phyloP scores from a whole-genome alignment of 2,329 filamentous ascomycete species.

The Sclerotinia nivalis region DNA sequence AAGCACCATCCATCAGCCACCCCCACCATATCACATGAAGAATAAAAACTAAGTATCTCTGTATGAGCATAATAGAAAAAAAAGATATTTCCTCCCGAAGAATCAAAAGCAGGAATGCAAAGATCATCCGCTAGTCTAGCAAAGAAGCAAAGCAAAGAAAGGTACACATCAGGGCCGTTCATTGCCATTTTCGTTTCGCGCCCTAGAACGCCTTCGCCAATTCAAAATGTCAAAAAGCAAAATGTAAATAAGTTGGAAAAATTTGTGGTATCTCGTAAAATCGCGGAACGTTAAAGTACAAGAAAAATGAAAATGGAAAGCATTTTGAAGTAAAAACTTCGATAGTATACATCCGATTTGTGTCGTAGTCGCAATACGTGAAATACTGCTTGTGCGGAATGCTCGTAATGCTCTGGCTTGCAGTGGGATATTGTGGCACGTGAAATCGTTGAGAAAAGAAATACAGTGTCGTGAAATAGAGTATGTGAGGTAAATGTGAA shows the following conservation, averaged over 20 bases:
- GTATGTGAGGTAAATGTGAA: not conserved
- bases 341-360: not conserved
- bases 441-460: not conserved
- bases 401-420: not conserved
- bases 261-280: slow-evolving; percentile 34
- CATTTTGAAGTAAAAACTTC: not conserved
- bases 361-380: not conserved
- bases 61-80: slow-evolving; percentile 9
- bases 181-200: slow-evolving; percentile 12
- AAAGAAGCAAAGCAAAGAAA: slow-evolving; percentile 16
- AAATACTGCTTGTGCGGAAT: not conserved
- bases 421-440: slow-evolving; percentile 5
- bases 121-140: slow-evolving; percentile 11
- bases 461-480: slow-evolving; percentile 18
- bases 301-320: slow-evolving; percentile 20
- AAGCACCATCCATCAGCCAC: not conserved
- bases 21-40: slow-evolving; percentile 6
- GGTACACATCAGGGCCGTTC: not conserved
- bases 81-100: not conserved
- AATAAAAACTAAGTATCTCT: slow-evolving; percentile 13
- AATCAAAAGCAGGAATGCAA: not conserved
- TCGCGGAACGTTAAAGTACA: slow-evolving; percentile 28
- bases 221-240: slow-evolving; percentile 20
- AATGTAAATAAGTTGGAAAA: slow-evolving; percentile 17
- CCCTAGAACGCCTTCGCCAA: slow-evolving; percentile 18